A percentile compares a stretch with the other conserved stretches of the same genome.
These are phyloP conservation scores for Agrocybe pediades DNA, from an alignment of 768 basidiomycete species.

Conservation along the genomic window DNA sequence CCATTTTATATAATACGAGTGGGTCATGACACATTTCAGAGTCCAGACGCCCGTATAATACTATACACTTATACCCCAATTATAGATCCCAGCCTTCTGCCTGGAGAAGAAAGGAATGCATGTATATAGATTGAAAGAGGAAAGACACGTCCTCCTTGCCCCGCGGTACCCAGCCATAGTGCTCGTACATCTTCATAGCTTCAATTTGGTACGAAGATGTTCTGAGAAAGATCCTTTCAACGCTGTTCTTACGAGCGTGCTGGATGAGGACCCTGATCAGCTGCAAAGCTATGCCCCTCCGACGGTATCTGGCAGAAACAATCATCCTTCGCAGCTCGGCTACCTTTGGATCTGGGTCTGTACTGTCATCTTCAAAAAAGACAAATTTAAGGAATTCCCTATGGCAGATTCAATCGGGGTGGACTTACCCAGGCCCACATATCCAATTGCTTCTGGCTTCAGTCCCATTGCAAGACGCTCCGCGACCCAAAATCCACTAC, in stretches of 20 bases:
- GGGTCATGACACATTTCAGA: no score
- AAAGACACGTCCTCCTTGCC: neutral
- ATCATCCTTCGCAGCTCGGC: constrained; percentile 28
- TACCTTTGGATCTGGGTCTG: constrained; percentile 9
- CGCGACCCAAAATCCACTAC: constrained; percentile 26
- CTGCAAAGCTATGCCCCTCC: constrained; percentile 19
- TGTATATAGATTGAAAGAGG: neutral
- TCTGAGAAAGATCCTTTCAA: constrained; percentile 12
- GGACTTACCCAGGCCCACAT: constrained; percentile 20
- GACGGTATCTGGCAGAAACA: constrained; percentile 21
- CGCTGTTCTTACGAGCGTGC: constrained; percentile 13
- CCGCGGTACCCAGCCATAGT: constrained; percentile 12
- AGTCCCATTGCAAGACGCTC: constrained; percentile 7
- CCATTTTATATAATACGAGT: no score
- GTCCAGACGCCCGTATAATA: neutral
- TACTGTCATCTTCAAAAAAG: neutral
- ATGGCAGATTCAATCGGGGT: neutral
- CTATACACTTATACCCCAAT: neutral
- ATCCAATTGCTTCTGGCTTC: constrained; percentile 17
- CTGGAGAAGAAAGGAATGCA: neutral
- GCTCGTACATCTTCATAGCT: constrained; percentile 17
- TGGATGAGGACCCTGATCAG: constrained; percentile 16
- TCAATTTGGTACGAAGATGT: constrained; percentile 14
- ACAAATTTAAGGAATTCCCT: neutral
- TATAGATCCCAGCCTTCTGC: neutral